Evolutionary conservation across 345 rosid genomes (phyloP).

Genomic region (Xanthoceras sorbifolium): DNA sequence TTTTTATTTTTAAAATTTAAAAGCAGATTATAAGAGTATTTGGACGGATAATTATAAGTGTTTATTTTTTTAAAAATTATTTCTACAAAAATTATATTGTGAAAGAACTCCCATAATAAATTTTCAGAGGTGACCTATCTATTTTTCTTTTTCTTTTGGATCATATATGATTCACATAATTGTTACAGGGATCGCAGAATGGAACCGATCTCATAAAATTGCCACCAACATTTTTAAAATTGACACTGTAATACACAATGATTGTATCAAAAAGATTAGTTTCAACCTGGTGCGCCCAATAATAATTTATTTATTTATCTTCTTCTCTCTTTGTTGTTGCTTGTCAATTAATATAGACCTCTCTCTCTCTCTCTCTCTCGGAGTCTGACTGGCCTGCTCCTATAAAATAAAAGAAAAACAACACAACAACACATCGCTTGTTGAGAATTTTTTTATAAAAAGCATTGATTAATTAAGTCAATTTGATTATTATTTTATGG

Average conservation of each 20-base stretch:
- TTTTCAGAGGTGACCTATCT: background rate
- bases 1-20: too few relatives aligned
- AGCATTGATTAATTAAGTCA: constrained; percentile 15
- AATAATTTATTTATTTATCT: constrained; percentile 10
- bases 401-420: too few relatives aligned
- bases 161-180: background rate
- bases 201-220: background rate
- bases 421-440: background rate
- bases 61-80: too few relatives aligned
- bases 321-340: constrained; percentile 40
- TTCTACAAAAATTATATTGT: too few relatives aligned
- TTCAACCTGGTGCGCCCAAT: constrained; percentile 48
- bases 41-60: too few relatives aligned
- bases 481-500: constrained; percentile 24
- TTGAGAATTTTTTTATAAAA: background rate
- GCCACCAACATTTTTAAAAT: background rate
- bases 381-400: too few relatives aligned
- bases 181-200: background rate
- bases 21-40: too few relatives aligned
- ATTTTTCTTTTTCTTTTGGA: background rate
- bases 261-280: constrained; percentile 64
- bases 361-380: too few relatives aligned
- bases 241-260: constrained; percentile 34
- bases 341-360: constrained; percentile 14
- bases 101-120: too few relatives aligned